Conservation (phyloP, 345 rosid genomes). For the Garcia nutans region DNA sequence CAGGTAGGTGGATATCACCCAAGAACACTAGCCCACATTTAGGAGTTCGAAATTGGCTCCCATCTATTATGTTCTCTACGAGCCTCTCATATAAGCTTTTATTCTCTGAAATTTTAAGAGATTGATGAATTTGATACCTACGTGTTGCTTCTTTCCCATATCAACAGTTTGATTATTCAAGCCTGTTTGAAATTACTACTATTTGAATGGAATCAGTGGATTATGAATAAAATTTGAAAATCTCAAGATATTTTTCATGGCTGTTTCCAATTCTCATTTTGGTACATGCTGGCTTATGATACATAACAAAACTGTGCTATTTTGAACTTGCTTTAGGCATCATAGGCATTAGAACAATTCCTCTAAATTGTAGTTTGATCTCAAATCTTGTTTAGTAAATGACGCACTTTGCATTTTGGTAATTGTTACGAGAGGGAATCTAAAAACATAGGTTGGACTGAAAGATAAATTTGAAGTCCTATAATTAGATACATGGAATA, state of each 20-base stretch:
- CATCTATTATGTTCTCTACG: background rate
- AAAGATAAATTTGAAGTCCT: background rate
- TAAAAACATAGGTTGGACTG: background rate
- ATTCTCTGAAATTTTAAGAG: background rate
- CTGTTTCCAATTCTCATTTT: background rate
- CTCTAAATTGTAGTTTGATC: background rate
- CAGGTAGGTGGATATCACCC: constrained; percentile 46
- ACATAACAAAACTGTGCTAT: background rate
- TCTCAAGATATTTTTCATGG: background rate
- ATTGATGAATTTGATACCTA: background rate
- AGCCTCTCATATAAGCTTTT: background rate
- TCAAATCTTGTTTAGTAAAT: background rate
- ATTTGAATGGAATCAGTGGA: background rate
- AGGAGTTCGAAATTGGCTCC: background rate
- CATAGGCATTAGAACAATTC: background rate
- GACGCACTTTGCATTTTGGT: background rate
- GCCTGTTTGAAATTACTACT: background rate
- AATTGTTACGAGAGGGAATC: background rate
- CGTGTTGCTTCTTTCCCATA: background rate
- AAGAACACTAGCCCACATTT: background rate
- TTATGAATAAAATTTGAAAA: background rate
- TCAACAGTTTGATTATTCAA: background rate
- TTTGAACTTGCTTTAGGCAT: background rate
- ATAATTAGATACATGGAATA: background rate
- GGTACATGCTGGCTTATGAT: background rate